Percentiles rank a stretch among this genome's conserved stretches.
These are phyloP conservation scores for Aureobasidium melanogenum DNA, from an alignment of 2,329 filamentous ascomycete species.

Conservation along the genomic window DNA sequence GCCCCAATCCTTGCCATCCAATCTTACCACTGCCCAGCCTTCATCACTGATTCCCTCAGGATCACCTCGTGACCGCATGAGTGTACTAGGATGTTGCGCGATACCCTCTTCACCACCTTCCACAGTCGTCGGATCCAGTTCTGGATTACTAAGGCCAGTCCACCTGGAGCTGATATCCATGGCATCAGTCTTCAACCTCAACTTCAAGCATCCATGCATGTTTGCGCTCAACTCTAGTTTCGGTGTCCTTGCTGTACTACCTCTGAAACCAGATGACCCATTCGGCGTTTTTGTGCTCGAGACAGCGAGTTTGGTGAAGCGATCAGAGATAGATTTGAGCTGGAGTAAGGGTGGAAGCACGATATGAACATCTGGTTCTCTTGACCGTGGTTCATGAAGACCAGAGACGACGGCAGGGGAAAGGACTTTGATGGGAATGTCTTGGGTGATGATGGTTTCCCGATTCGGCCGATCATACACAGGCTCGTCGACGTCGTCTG, in stretches of 20 bases:
- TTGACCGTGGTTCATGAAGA: conserved; percentile 85
- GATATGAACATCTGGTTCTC: conserved; percentile 91
- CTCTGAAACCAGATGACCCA: conserved; percentile 26
- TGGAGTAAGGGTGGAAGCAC: conserved; percentile 78
- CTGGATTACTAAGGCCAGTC: conserved; percentile 77
- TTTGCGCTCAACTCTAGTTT: conserved; percentile 85
- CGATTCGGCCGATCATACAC: conserved; percentile 52
- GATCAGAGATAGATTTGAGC: conserved; percentile 86
- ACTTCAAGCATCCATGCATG: conserved; percentile 79
- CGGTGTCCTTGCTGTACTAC: conserved; percentile 31
- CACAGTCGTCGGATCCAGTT: conserved; percentile 70
- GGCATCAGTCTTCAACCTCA: conserved; percentile 74
- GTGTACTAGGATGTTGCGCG: conserved; percentile 71
- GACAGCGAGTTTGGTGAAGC: conserved; percentile 77
- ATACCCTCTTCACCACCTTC: conserved; percentile 55
- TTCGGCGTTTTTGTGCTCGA: conserved; percentile 26
- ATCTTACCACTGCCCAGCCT: conserved; percentile 79
- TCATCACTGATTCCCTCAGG: conserved; percentile 61
- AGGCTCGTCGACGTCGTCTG: conserved; percentile 14
- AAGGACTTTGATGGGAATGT: conserved; percentile 89
- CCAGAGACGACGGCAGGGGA: conserved; percentile 75
- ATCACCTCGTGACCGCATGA: conserved; percentile 54
- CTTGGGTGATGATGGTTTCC: conserved; percentile 88
- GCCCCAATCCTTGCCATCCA: conserved; percentile 92
- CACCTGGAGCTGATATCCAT: conserved; percentile 80